These are phyloP conservation scores for Botrytis hyacinthi DNA, from an alignment of 2,329 filamentous ascomycete species.

Conservation along the genomic window DNA sequence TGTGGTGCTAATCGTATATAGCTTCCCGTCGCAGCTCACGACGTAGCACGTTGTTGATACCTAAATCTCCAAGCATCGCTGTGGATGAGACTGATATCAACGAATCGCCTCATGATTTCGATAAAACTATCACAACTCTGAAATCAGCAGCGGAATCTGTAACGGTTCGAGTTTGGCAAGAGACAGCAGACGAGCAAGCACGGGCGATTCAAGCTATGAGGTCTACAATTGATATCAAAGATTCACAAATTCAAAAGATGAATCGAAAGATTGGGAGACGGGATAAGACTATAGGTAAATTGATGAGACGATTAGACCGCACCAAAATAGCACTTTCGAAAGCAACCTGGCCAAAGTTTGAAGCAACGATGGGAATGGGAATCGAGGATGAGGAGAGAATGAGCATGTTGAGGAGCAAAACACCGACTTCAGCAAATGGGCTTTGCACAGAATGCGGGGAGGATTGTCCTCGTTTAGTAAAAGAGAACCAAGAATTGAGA, in stretches of 20 bases:
- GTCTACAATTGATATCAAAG: neutral
- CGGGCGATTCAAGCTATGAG: neutral
- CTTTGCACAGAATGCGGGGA: neutral
- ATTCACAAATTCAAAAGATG: neutral
- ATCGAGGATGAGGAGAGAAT: neutral
- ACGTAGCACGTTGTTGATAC: neutral
- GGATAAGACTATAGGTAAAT: neutral
- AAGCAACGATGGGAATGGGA: neutral
- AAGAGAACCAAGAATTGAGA: neutral
- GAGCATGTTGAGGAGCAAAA: neutral
- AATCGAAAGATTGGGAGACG: slow-evolving; percentile 7
- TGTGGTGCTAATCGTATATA: neutral
- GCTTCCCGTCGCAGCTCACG: slow-evolving; percentile 4
- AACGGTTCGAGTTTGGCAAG: neutral
- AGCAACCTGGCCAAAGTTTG: neutral
- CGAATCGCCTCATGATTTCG: neutral
- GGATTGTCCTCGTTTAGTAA: neutral
- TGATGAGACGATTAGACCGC: neutral
- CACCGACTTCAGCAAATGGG: neutral
- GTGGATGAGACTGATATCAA: neutral
- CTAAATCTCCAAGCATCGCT: neutral
- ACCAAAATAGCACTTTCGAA: neutral
- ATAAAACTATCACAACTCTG: neutral
- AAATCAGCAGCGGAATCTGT: slow-evolving; percentile 1
- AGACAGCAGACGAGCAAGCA: slow-evolving; percentile 2